Base-by-base conservation (phyloP, 192 early-diverging fungal genomes). In the Allomyces javanicus region DNA sequence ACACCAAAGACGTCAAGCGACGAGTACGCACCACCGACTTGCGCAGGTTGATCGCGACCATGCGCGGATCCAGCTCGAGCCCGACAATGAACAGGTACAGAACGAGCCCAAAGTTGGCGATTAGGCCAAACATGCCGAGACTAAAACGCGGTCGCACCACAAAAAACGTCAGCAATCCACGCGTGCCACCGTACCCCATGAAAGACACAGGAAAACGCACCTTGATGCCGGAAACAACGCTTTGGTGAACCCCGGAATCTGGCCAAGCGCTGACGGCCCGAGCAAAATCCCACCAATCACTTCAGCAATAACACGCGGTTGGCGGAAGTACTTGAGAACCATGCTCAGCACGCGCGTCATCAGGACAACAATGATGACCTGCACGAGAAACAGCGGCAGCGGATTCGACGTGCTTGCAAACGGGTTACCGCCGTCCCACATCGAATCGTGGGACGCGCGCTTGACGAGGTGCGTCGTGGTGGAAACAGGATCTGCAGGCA, bases 301-400 rank as follows among this genome's bases (percentile, higher is more conserved):
- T 72, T 97, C 94, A 26, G 92, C 86, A 63, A 97, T 95, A 44
- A 94, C 94, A 2, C 78, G 72, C 0, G 94, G 94, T 72, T 97
- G 92, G 62, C 77, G 69, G 10, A 93, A 66, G 25, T 78, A 75
- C 19, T 71, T 72, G 25, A 97, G 73, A 9, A 71, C 68, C 26
- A 87, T 12, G 24, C 83, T 81, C 11, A 97, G 69, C 50, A 87
- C 21, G 33, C 93, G 83, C 40, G 85, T 84, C 40, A 90, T 71
- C 63, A 69, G 69, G 21, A 95, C 76, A 58, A 94, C 89, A 66
- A 94, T 76, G 27, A 83, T 63, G 0, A 84, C 76, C 80, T 91
- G 93, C 62, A 91, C 78, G 24, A 92, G 80, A 72, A 94, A 94
- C 58, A 92, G 79, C 4, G 80, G 69, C 63, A 90, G 62, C 9